Percentiles rank a stretch among this genome's conserved stretches.
These are phyloP conservation scores for Apophysomyces sp. DNA, from an alignment of 371 early-diverging fungal species.

Conservation along the genomic window DNA sequence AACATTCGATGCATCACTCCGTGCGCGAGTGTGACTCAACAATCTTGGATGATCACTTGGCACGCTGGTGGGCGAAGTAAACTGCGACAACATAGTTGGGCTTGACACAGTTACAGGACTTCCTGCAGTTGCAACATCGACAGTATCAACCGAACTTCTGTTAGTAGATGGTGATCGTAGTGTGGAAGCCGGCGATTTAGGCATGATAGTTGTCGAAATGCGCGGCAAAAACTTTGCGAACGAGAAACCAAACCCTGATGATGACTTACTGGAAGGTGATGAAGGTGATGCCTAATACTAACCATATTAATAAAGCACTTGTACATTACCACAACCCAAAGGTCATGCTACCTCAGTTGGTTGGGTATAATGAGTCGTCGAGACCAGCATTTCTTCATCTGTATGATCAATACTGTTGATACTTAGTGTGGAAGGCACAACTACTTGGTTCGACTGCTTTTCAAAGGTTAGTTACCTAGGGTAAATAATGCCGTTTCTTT, in stretches of 20 bases:
- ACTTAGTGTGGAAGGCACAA: background rate
- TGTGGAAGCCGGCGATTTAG: background rate
- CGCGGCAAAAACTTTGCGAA: background rate
- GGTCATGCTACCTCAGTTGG: background rate
- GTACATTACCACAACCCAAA: background rate
- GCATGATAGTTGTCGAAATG: background rate
- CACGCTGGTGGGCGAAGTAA: background rate
- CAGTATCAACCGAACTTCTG: background rate
- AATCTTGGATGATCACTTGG: background rate
- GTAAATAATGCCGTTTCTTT: background rate
- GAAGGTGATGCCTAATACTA: background rate
- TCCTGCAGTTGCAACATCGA: background rate
- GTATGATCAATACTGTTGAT: background rate
- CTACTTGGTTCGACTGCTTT: background rate
- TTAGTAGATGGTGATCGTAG: background rate
- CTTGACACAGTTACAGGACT: background rate
- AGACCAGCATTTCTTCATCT: background rate
- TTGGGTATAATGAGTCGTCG: background rate
- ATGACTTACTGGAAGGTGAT: background rate
- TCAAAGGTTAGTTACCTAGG: background rate
- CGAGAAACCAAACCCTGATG: background rate
- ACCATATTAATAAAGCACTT: background rate
- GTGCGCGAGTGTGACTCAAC: background rate
- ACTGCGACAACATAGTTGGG: background rate
- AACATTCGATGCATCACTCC: background rate